These are phyloP conservation scores for Microstegium vimineum DNA, from an alignment of 176 grass and related monocot genomes.

Conservation along the genomic window DNA sequence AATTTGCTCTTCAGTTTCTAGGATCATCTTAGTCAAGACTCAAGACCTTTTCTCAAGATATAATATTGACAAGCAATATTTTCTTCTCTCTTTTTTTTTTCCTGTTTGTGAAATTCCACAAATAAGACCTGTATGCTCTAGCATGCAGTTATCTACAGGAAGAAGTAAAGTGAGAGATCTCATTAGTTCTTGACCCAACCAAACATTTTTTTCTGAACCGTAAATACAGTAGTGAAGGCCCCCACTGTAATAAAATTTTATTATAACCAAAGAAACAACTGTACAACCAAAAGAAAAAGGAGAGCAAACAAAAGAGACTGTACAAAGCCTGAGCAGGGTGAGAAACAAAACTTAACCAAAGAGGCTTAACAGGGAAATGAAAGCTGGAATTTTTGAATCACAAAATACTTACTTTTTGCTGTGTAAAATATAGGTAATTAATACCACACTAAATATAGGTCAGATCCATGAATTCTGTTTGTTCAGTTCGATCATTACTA, in stretches of 20 bases:
- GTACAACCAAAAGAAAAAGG: not conserved
- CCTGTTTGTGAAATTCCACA: not conserved
- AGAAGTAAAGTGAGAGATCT: not conserved
- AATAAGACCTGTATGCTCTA: not conserved
- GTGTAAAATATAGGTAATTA: not conserved
- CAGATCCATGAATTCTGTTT: conserved; percentile 5
- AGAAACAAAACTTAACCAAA: not conserved
- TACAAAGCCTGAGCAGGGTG: not conserved
- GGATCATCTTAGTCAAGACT: not conserved
- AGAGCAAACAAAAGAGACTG: not conserved
- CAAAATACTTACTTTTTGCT: not conserved
- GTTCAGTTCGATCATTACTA: not conserved
- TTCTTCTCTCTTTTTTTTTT: not conserved
- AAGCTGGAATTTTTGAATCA: not conserved
- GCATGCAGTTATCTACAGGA: not conserved
- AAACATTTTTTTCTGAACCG: not conserved
- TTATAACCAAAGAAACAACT: not conserved
- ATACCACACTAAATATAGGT: not conserved
- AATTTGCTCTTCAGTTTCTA: not conserved
- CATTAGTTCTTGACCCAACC: not conserved
- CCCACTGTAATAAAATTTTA: not conserved
- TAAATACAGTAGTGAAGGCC: not conserved
- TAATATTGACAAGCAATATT: not conserved
- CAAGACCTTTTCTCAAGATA: not conserved
- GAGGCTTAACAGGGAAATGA: not conserved